A percentile compares a stretch with the other conserved stretches of the same genome.
These are phyloP conservation scores for Nicotiana benthamiana DNA, from an alignment of 257 asterid genomes.

Conservation along the genomic window DNA sequence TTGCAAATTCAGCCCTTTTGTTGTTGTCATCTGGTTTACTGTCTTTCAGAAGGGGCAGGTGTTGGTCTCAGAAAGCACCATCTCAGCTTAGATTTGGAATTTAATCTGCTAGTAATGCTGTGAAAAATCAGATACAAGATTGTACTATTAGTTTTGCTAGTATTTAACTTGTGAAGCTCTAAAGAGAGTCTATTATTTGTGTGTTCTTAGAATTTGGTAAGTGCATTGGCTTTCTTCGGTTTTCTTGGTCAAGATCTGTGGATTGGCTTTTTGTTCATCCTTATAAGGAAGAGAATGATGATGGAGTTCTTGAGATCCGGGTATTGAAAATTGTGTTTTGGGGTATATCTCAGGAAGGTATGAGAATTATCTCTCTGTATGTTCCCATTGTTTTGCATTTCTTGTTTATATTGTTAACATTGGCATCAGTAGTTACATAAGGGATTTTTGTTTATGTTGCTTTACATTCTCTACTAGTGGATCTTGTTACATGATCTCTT, in stretches of 20 bases:
- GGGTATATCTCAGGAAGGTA: conserved; percentile 39
- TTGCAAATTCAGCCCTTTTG: conserved; percentile 36
- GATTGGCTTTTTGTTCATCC: conserved; percentile 11
- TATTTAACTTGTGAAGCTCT: conserved; percentile 12
- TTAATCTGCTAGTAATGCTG: conserved; percentile 28
- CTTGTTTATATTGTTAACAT: conserved; percentile 8
- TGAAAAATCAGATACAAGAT: conserved; percentile 15
- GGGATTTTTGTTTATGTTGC: background rate
- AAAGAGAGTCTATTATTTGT: conserved; percentile 7
- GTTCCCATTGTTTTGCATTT: background rate
- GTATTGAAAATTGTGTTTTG: conserved; percentile 26
- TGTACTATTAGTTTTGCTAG: conserved; percentile 12
- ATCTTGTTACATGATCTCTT: conserved; percentile 19
- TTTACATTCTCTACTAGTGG: conserved; percentile 10
- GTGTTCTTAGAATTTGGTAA: conserved; percentile 28
- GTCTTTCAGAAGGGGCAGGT: conserved; percentile 17
- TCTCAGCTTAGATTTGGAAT: conserved; percentile 29
- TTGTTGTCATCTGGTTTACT: conserved; percentile 35
- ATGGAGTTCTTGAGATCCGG: conserved; percentile 61
- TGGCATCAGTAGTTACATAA: background rate
- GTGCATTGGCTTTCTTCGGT: conserved; percentile 5
- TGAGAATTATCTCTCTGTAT: conserved; percentile 7
- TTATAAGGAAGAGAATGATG: conserved; percentile 15
- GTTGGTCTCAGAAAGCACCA: conserved; percentile 13
- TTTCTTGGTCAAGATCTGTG: conserved; percentile 49